These are phyloP conservation scores for Teunomyces atbi DNA, from an alignment of 805 yeast genomes.

Conservation along the genomic window DNA sequence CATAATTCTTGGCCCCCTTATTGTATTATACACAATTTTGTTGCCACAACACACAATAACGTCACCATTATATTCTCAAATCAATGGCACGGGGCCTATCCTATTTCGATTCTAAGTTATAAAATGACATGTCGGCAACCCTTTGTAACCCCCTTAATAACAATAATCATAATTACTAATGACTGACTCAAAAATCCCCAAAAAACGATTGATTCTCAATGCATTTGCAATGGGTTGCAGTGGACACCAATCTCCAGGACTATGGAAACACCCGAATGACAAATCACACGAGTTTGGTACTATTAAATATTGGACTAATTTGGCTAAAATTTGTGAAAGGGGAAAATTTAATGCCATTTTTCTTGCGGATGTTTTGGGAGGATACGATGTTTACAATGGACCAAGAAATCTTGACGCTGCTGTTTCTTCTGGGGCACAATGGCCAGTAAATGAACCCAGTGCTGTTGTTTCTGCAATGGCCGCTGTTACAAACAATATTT, in stretches of 20 bases:
- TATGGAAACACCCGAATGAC: slow-evolving; percentile 5
- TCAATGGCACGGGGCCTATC: neutral
- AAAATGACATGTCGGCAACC: neutral
- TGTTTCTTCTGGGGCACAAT: slow-evolving; percentile 3
- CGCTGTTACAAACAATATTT: slow-evolving; percentile 3
- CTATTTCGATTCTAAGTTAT: neutral
- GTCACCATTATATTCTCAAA: neutral
- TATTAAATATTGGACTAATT: slow-evolving; percentile 6
- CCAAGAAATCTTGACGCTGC: slow-evolving; percentile 4
- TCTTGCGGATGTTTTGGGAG: slow-evolving; percentile 6
- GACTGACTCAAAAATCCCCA: neutral
- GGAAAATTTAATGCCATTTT: slow-evolving; percentile 6
- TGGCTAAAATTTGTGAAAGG: slow-evolving; percentile 4
- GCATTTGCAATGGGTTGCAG: slow-evolving; percentile 6
- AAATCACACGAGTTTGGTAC: slow-evolving; percentile 3
- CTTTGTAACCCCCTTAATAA: neutral
- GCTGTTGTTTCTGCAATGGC: slow-evolving; percentile 8
- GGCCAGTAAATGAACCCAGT: slow-evolving; percentile 8
- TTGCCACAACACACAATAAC: slow-evolving; percentile 4
- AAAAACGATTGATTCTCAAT: neutral
- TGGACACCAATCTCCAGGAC: slow-evolving; percentile 5
- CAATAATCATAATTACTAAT: neutral
- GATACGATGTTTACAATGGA: slow-evolving; percentile 7
- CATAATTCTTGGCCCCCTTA: neutral
- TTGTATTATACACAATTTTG: neutral